These are phyloP conservation scores for Boletellus sp. DNA, from an alignment of 768 basidiomycete genomes.

Conservation along the genomic window DNA sequence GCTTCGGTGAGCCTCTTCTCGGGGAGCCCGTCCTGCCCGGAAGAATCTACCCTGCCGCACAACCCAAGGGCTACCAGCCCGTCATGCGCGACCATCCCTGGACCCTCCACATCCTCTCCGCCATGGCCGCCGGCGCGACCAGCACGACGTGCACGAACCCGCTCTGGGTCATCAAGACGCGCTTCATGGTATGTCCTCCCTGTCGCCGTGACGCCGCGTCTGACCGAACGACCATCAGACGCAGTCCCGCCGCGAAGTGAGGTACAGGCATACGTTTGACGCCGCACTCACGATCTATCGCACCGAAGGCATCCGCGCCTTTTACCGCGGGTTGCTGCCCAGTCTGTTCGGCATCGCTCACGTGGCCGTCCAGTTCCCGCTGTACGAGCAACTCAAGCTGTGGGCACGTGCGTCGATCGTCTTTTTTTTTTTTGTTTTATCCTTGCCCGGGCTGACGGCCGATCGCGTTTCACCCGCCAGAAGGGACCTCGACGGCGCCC, in stretches of 20 bases:
- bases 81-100: constrained; percentile 77
- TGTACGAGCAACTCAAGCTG: constrained; percentile 90
- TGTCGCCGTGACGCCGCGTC: not conserved
- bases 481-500: constrained; percentile 30
- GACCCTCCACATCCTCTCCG: constrained; percentile 87
- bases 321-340: constrained; percentile 94
- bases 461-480: constrained; percentile 12
- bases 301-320: constrained; percentile 80
- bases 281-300: constrained; percentile 88
- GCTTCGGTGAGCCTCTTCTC: constrained; percentile 66
- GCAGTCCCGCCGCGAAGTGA: constrained; percentile 70
- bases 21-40: constrained; percentile 37
- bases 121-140: constrained; percentile 91
- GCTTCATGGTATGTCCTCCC: constrained; percentile 77
- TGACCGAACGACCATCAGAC: constrained; percentile 49
- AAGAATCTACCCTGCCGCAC: constrained; percentile 74
- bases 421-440: constrained; percentile 1
- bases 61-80: constrained; percentile 83
- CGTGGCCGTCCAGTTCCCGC: constrained; percentile 95
- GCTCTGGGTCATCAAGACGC: constrained; percentile 97
- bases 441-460: not conserved
- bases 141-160: constrained; percentile 96
- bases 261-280: constrained; percentile 87
- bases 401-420: constrained; percentile 78
- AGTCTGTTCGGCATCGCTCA: constrained; percentile 90